phyloP scores from a whole-genome alignment of 129 eudicot genomes.

The Apium graveolens region DNA sequence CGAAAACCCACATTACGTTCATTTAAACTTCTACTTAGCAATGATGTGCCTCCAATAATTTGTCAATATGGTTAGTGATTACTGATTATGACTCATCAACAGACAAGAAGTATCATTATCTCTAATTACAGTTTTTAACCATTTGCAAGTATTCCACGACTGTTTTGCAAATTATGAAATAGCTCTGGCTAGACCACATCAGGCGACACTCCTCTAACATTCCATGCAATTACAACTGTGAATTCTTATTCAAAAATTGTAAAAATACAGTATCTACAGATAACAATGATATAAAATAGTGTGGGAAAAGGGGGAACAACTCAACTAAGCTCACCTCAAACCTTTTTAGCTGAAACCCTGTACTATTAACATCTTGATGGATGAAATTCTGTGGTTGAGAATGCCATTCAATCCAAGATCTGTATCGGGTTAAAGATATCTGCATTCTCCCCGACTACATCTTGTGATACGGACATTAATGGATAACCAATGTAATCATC shows the following conservation, averaged over 20 bases:
- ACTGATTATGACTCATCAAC: not conserved
- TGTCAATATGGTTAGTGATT: not conserved
- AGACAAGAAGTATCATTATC: not conserved
- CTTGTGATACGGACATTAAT: slow-evolving; percentile 35
- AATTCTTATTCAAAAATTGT: not conserved
- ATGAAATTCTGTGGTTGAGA: slow-evolving; percentile 14
- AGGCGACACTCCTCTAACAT: not conserved
- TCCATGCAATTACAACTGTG: not conserved
- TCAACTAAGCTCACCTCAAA: slow-evolving; percentile 15
- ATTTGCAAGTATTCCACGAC: not conserved
- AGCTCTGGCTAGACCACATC: not conserved
- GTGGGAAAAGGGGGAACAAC: not conserved
- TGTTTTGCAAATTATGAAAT: not conserved
- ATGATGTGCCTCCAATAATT: not conserved
- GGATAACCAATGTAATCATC: slow-evolving; percentile 44
- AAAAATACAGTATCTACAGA: slow-evolving; percentile 2
- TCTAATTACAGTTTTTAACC: not conserved
- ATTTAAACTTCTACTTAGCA: not conserved
- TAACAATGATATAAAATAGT: not conserved
- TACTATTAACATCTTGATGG: slow-evolving; percentile 19
- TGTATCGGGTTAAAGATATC: slow-evolving; percentile 44
- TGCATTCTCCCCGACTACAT: slow-evolving; percentile 27
- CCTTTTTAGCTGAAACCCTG: slow-evolving; percentile 11
- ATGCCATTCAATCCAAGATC: slow-evolving; percentile 29
- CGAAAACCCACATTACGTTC: not conserved